A percentile compares a stretch with the other conserved stretches of the same genome.
These are phyloP conservation scores for Tetragonia tetragonoides DNA, from an alignment of 148 eudicot species.

Conservation along the genomic window DNA sequence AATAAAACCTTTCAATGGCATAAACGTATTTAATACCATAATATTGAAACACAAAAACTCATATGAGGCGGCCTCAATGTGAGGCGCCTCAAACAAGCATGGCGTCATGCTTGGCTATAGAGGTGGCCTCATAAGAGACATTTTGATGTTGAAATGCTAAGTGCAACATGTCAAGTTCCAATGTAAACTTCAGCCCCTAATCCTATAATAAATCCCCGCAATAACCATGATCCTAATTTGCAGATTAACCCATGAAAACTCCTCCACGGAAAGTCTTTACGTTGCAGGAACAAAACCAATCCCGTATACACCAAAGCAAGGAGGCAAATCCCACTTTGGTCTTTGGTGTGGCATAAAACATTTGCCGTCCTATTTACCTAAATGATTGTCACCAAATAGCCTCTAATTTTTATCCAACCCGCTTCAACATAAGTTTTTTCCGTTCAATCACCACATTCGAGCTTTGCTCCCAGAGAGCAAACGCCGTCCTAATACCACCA, in stretches of 20 bases:
- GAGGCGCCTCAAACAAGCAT: too few species aligned
- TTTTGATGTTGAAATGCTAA: too few species aligned
- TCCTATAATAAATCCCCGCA: background rate
- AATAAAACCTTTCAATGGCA: background rate
- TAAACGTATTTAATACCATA: background rate
- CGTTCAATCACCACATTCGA: too few species aligned
- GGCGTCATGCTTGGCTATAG: too few species aligned
- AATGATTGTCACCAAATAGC: too few species aligned
- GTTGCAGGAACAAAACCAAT: conserved; percentile 8
- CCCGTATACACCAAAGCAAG: background rate
- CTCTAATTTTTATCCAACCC: too few species aligned
- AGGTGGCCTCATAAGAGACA: too few species aligned
- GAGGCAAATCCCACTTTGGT: background rate
- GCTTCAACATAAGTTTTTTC: too few species aligned
- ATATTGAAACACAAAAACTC: too few species aligned
- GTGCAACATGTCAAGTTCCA: background rate
- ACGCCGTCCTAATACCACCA: background rate
- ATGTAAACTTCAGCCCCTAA: background rate
- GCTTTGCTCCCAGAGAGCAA: too few species aligned
- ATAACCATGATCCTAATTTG: background rate
- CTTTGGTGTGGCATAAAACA: background rate
- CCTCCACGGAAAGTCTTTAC: background rate
- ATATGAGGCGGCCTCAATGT: too few species aligned
- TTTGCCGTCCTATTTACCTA: background rate
- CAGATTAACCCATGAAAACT: background rate